Evolutionary conservation across 129 eudicot species (phyloP), one percentile per base, ranked within the genome.

Genomic region (Ambrosia trifida): DNA sequence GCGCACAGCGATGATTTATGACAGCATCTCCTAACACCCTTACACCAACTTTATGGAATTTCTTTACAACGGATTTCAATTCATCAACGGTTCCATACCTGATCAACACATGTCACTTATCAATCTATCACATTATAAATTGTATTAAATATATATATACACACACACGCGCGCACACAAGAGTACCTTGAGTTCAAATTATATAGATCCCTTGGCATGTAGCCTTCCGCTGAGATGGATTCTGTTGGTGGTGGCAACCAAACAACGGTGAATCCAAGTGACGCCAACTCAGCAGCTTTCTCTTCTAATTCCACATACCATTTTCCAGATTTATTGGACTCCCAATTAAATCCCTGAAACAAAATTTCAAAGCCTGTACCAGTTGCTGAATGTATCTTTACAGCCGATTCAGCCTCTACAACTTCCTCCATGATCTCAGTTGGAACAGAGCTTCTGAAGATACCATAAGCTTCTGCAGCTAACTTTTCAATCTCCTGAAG

Each of bases 201-300:
- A 76, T 95, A 95, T 52, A 95, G 77, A 81, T 95, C 97, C 65
- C 77, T 77, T 2, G 99, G 99, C 97, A 95, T 90, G 88, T 95
- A 95, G 54, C 99, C 99, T 82, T 95, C 99, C 31, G 95, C 85
- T 68, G 99, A 86, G 69, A 95, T 89, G 58, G 99, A 95, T 38
- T 95, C 97, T 5, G 99, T 95, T 33, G 99, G 96, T 40, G 99
- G 99, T 16, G 99, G 99, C 69, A 95, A 83, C 99, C 99, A 95
- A 72, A 86, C 77, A 33, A 90, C 77, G 2, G 89, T 90, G 61
- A 95, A 88, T 41, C 99, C 99, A 31, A 88, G 91, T 14, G 91
- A 74, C 3, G 99, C 70, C 57, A 95, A 60, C 44, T 90, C 88
- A n/a, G 81, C 74, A 57, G 80, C 91, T 66, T 86, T 95, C 32